Conservation (phyloP, 176 grass and related monocot species). For the Ensete glaucum region DNA sequence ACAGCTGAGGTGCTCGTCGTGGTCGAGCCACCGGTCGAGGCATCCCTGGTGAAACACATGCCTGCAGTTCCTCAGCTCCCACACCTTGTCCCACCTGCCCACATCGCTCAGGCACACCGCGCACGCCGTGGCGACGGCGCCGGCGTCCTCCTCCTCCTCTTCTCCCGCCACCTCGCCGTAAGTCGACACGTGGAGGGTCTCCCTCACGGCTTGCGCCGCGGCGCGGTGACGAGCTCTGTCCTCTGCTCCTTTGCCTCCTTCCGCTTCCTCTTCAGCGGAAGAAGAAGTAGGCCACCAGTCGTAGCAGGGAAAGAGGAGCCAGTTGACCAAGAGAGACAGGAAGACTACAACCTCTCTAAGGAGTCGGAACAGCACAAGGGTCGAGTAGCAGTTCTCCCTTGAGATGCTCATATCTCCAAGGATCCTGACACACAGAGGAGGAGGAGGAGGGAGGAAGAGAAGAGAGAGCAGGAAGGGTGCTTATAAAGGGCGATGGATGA, state of each 20-base stretch:
- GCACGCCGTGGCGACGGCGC: neutral
- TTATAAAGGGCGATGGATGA: neutral
- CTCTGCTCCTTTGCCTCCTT: neutral
- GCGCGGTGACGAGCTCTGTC: neutral
- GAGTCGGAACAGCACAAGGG: neutral
- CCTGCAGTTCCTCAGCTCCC: neutral
- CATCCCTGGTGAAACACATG: slow-evolving; percentile 6
- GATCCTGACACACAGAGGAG: neutral
- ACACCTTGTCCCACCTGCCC: neutral
- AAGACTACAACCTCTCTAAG: neutral
- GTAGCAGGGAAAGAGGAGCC: slow-evolving; percentile 7
- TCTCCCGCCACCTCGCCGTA: neutral
- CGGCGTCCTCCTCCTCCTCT: too few species aligned
- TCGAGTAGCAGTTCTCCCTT: slow-evolving; percentile 10
- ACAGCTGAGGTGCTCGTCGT: slow-evolving; percentile 4
- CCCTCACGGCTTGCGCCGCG: slow-evolving; percentile 4
- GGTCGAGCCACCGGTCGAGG: slow-evolving; percentile 9
- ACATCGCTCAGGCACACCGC: slow-evolving; percentile 4
- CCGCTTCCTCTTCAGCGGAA: neutral
- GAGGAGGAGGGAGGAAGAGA: neutral
- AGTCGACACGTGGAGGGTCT: neutral
- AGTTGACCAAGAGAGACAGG: neutral
- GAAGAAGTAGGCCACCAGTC: neutral
- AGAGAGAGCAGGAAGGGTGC: neutral
- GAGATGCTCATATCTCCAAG: neutral